Conservation (phyloP, 2,329 filamentous ascomycete species). For the Alternaria gansuensis region DNA sequence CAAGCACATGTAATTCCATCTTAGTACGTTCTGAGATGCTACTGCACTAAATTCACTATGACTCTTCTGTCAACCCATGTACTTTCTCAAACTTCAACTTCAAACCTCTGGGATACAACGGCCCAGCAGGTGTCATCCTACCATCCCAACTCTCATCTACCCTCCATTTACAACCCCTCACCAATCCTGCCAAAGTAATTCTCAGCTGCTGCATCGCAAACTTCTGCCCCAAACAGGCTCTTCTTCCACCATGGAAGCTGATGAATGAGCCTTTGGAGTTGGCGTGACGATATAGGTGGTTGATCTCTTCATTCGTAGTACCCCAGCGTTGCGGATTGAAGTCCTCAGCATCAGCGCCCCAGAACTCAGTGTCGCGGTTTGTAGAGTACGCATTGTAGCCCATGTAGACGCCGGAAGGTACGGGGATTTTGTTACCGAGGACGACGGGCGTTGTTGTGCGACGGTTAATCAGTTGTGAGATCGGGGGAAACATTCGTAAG, state of each 20-base stretch:
- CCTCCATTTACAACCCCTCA: slow-evolving; percentile 36
- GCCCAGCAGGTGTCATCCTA: slow-evolving; percentile 41
- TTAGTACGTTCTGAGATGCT: not conserved
- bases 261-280: slow-evolving; percentile 54
- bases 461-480: slow-evolving; percentile 61
- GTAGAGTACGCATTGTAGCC: slow-evolving; percentile 45
- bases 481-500: slow-evolving; percentile 60
- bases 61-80: not conserved
- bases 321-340: slow-evolving; percentile 57
- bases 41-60: not conserved
- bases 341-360: slow-evolving; percentile 42
- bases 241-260: slow-evolving; percentile 55
- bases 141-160: slow-evolving; percentile 41
- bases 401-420: slow-evolving; percentile 37
- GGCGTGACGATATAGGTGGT: slow-evolving; percentile 47
- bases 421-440: slow-evolving; percentile 31
- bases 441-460: slow-evolving; percentile 43
- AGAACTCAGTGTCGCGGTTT: slow-evolving; percentile 38
- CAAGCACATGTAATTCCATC: not conserved
- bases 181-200: slow-evolving; percentile 45
- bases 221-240: slow-evolving; percentile 55
- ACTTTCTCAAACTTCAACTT: slow-evolving; percentile 33
- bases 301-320: slow-evolving; percentile 47
- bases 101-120: slow-evolving; percentile 31
- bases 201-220: slow-evolving; percentile 54